Conservation (phyloP, 257 asterid species). For the Nicotiana otophora region DNA sequence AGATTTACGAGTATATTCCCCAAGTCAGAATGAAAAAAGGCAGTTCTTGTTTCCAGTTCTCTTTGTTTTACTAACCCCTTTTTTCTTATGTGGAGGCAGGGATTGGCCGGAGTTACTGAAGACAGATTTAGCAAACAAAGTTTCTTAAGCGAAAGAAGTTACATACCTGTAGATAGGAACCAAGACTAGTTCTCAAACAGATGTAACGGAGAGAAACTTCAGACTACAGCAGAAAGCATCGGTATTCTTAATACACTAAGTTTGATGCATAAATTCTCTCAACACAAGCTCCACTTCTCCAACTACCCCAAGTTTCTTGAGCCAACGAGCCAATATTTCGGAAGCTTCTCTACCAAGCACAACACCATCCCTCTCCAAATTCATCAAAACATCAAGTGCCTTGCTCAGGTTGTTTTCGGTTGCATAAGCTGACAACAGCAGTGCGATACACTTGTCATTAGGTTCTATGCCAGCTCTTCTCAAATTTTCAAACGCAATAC, state of each 20-base stretch:
- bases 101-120: not conserved
- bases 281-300: slow-evolving; percentile 69
- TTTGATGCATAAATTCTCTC: slow-evolving; percentile 38
- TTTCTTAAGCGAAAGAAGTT: not conserved
- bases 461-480: slow-evolving; percentile 54
- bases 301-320: slow-evolving; percentile 58
- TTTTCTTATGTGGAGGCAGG: not conserved
- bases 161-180: not conserved
- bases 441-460: slow-evolving; percentile 71
- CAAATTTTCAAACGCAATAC: slow-evolving; percentile 63
- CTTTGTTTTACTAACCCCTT: not conserved
- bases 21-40: not conserved
- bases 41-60: not conserved
- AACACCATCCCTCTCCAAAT: slow-evolving; percentile 49
- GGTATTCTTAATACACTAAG: slow-evolving; percentile 9
- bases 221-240: not conserved
- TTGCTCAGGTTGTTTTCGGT: slow-evolving; percentile 56
- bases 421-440: slow-evolving; percentile 55
- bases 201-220: not conserved
- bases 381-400: slow-evolving; percentile 55
- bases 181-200: not conserved
- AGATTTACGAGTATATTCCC: not conserved
- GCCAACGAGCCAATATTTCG: slow-evolving; percentile 57
- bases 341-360: slow-evolving; percentile 66
- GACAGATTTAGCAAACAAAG: not conserved